A percentile compares a stretch with the other conserved stretches of the same genome.
These are phyloP conservation scores for Gossypium thurberi DNA, from an alignment of 345 rosid genomes.

Conservation along the genomic window DNA sequence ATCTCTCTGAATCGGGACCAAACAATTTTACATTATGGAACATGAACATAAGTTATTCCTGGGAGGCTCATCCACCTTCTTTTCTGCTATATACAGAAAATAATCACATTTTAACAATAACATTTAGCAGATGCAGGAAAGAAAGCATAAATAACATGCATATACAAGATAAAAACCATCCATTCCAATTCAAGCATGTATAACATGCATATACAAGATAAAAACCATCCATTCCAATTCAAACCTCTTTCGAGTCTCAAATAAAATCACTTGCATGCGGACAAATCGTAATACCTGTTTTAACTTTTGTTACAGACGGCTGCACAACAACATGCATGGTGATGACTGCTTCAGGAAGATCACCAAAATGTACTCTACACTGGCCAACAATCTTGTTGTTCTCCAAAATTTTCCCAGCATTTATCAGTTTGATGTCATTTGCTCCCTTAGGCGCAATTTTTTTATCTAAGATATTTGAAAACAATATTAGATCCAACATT, in stretches of 20 bases:
- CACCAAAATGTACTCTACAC: slow-evolving; percentile 74
- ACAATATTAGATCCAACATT: slow-evolving; percentile 3
- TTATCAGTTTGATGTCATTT: slow-evolving; percentile 81
- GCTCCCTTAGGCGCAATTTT: slow-evolving; percentile 70
- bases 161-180: too few species aligned
- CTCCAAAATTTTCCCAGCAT: slow-evolving; percentile 63
- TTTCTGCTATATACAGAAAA: slow-evolving; percentile 42
- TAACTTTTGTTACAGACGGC: slow-evolving; percentile 61
- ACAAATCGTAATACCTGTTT: slow-evolving; percentile 46
- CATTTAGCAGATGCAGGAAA: background rate
- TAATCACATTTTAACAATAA: background rate
- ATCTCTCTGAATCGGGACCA: slow-evolving; percentile 10
- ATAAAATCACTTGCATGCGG: background rate
- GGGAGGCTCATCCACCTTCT: slow-evolving; percentile 56
- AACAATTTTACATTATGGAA: slow-evolving; percentile 50
- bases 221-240: background rate
- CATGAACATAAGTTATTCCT: slow-evolving; percentile 54
- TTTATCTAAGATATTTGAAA: slow-evolving; percentile 42
- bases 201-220: background rate
- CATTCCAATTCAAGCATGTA: too few species aligned
- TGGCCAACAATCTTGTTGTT: slow-evolving; percentile 48
- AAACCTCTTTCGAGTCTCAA: background rate
- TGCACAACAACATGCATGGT: slow-evolving; percentile 98
- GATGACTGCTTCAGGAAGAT: slow-evolving; percentile 59
- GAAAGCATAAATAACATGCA: background rate